Evolutionary conservation across 2,329 filamentous ascomycete genomes (phyloP).

Genomic region (Dendrostoma leiphaemia): DNA sequence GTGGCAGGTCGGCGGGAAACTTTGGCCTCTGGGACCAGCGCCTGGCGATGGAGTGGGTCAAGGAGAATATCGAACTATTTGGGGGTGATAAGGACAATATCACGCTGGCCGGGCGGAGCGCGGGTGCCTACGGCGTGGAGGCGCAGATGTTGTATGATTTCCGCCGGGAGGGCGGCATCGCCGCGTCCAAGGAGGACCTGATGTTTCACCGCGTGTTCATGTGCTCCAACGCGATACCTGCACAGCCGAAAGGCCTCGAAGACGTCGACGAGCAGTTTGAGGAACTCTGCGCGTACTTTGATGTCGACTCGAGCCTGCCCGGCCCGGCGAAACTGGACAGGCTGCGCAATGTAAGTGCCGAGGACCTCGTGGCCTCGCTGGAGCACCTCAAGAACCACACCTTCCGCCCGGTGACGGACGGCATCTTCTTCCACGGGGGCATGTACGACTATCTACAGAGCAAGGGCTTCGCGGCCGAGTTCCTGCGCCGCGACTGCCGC

Average conservation of each 20-base stretch:
- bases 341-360: constrained; percentile 30
- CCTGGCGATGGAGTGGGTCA: constrained; percentile 49
- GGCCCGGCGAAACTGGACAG: constrained; percentile 29
- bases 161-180: constrained; percentile 19
- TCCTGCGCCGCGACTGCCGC: constrained; percentile 31
- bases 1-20: constrained; percentile 33
- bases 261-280: constrained; percentile 40
- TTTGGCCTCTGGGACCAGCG: constrained; percentile 45
- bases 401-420: constrained; percentile 43
- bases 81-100: constrained; percentile 45
- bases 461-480: constrained; percentile 35
- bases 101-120: constrained; percentile 41
- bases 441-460: constrained; percentile 37
- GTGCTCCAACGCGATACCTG: constrained; percentile 44
- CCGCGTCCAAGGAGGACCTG: constrained; percentile 16
- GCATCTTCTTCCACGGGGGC: constrained; percentile 35
- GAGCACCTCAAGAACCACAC: constrained; percentile 41
- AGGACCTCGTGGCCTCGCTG: constrained; percentile 33
- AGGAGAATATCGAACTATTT: constrained; percentile 43
- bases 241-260: constrained; percentile 37
- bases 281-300: constrained; percentile 36
- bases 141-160: constrained; percentile 39
- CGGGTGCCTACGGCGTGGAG: constrained; percentile 41
- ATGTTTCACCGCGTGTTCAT: constrained; percentile 37
- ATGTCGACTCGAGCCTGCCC: constrained; percentile 23